Percentiles rank a stretch among this genome's conserved stretches.
These are phyloP conservation scores for Vitellaria paradoxa DNA, from an alignment of 179 eudicot genomes.

Conservation along the genomic window DNA sequence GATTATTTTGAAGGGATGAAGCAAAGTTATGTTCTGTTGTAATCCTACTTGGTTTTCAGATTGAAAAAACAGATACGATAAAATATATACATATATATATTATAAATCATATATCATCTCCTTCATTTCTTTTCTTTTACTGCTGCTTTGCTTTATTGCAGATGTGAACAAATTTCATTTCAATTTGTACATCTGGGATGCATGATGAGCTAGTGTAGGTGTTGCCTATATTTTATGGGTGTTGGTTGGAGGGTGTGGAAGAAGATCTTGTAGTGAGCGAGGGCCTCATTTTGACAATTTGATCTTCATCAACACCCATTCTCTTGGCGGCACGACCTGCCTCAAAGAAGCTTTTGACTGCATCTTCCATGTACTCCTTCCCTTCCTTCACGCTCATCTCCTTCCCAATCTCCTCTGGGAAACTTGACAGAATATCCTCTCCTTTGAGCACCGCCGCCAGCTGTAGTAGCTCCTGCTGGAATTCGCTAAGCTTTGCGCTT, in stretches of 20 bases:
- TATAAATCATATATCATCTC: too few relatives aligned
- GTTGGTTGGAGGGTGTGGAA: slow-evolving; percentile 10
- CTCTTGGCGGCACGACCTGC: slow-evolving; percentile 65
- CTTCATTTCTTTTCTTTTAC: neutral
- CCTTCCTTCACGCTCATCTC: slow-evolving; percentile 70
- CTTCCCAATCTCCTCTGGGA: slow-evolving; percentile 39
- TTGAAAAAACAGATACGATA: too few relatives aligned
- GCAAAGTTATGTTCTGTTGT: too few relatives aligned
- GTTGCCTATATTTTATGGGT: too few relatives aligned
- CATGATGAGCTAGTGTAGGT: too few relatives aligned
- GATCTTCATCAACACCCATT: slow-evolving; percentile 62
- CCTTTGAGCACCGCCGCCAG: slow-evolving; percentile 87
- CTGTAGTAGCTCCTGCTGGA: slow-evolving; percentile 76
- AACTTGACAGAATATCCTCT: slow-evolving; percentile 50
- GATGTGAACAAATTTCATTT: neutral
- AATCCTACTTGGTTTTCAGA: too few relatives aligned
- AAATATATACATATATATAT: too few relatives aligned
- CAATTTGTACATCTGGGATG: too few relatives aligned
- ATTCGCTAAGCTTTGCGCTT: slow-evolving; percentile 64
- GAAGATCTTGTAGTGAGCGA: slow-evolving; percentile 62
- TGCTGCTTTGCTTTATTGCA: neutral
- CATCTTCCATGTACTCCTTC: slow-evolving; percentile 69
- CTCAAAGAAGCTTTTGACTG: slow-evolving; percentile 61
- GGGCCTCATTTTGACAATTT: slow-evolving; percentile 77
- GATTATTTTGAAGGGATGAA: too few relatives aligned